phyloP scores from a whole-genome alignment of 257 asterid genomes.

The Coffea eugenioides region DNA sequence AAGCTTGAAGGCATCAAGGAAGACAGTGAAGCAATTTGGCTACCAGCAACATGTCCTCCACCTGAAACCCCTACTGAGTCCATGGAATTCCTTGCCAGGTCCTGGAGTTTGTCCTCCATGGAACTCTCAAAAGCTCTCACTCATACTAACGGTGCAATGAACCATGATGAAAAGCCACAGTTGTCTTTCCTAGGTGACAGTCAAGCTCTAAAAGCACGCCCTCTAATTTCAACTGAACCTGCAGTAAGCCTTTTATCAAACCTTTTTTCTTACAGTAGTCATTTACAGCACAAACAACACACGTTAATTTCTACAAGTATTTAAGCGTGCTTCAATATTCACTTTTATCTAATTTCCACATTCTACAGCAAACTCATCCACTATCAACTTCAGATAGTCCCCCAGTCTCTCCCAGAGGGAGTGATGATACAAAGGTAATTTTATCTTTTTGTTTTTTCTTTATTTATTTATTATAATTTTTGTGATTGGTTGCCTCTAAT shows the following conservation, averaged over 20 bases:
- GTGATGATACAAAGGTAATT: slow-evolving; percentile 65
- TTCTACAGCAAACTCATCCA: slow-evolving; percentile 42
- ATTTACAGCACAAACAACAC: neutral
- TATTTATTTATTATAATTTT: neutral
- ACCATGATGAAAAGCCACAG: slow-evolving; percentile 30
- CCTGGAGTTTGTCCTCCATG: slow-evolving; percentile 79
- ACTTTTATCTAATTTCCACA: slow-evolving; percentile 3
- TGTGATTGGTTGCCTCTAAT: neutral
- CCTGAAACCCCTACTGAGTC: slow-evolving; percentile 88
- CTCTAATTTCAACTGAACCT: slow-evolving; percentile 20
- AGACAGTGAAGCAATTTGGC: slow-evolving; percentile 47
- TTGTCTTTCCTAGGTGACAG: slow-evolving; percentile 10
- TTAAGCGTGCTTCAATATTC: neutral
- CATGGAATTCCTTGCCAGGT: slow-evolving; percentile 87
- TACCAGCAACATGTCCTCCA: slow-evolving; percentile 51
- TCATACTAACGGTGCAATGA: slow-evolving; percentile 24
- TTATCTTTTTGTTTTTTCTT: neutral
- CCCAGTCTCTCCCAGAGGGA: slow-evolving; percentile 61
- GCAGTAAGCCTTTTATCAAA: slow-evolving; percentile 20
- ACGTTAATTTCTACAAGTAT: neutral
- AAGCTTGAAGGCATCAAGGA: slow-evolving; percentile 70
- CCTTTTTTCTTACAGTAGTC: neutral
- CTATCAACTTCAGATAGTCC: slow-evolving; percentile 47
- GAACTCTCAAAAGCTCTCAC: slow-evolving; percentile 79
- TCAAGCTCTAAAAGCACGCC: slow-evolving; percentile 26